Evolutionary conservation across 2,329 filamentous ascomycete genomes (phyloP), one percentile per base, ranked within the genome.

Genomic region (Didymosphaeria variabile): DNA sequence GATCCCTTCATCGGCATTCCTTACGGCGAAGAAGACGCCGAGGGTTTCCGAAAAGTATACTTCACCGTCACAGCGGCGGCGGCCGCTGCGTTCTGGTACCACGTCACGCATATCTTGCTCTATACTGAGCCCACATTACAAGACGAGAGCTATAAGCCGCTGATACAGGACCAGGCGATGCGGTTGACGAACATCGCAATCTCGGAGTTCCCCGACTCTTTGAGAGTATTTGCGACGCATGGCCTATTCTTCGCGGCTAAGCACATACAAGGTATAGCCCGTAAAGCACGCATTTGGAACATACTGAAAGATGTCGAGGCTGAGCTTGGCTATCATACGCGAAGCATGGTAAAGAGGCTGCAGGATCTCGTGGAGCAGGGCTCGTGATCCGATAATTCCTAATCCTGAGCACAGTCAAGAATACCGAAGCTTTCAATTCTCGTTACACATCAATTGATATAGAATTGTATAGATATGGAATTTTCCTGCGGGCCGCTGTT

Each of bases 231-330:
- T 59, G 72, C 71, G 4, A 70, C 68, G 1, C 73, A 76, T 63
- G 72, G 73, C 7, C 59, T 77, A 2, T 75, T 71, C 44, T 76
- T 73, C 31, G 72, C 74, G n/a, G 74, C 72, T 9, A 77, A 77
- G 58, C 73, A 77, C 31, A 78, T 77, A 19, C 51, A 72, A 13
- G 72, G 71, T 1, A 66, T 77, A 31, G 72, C 69, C 5, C 68
- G 68, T 6, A 78, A 78, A 61, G 73, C 73, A 7, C 64, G 72
- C 15, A 67, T 77, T 17, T 78, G 74, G 74, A 71, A 68, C 23
- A 65, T 76, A 3, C 57, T 78, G 17, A 66, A 73, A 19, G 70
- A 75, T 29, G 71, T 77, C 15, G 72, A 77, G 40, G 65, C 57
- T 49, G 64, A 73, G 40, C 67, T 74, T n/a, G 73, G 74, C 15